Percentiles rank a stretch among this genome's conserved stretches.
Conservation (phyloP, 2,329 filamentous ascomycete species). For the Dactylonectria estremocensis region DNA sequence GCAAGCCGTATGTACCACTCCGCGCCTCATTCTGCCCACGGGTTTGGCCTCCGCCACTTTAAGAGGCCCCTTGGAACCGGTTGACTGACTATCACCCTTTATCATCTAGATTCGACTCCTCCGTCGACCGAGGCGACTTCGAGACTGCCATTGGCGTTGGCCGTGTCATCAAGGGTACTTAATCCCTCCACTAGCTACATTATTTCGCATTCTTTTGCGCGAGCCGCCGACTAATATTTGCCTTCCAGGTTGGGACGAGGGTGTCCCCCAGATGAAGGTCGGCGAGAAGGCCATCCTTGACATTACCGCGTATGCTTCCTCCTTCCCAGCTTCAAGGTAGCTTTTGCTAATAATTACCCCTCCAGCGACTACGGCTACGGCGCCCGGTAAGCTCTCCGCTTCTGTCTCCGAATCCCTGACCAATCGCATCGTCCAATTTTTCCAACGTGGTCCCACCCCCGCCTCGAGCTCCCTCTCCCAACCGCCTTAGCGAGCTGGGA, state of each 20-base stretch:
- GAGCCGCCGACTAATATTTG: neutral
- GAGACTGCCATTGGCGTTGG: constrained; percentile 84
- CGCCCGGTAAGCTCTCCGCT: constrained; percentile 63
- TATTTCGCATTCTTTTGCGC: neutral
- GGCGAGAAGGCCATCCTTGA: constrained; percentile 88
- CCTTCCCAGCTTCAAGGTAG: no score
- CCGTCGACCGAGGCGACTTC: constrained; percentile 83
- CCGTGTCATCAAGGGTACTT: constrained; percentile 87
- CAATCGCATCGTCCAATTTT: constrained; percentile 61
- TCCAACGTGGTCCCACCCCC: constrained; percentile 44
- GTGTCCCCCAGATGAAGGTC: constrained; percentile 86
- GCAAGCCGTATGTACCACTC: constrained; percentile 71
- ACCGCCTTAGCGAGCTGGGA: no score
- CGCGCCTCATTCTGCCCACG: neutral
- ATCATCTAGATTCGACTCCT: constrained; percentile 87
- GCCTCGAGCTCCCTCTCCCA: neutral
- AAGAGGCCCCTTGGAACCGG: neutral
- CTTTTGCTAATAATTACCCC: constrained; percentile 35
- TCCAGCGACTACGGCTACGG: constrained; percentile 77
- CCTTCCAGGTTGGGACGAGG: constrained; percentile 83
- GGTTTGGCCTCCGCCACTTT: no score
- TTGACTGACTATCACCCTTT: constrained; percentile 26
- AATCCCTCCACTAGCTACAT: neutral
- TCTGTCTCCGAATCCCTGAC: constrained; percentile 9
- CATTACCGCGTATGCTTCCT: neutral